Percentiles rank a stretch among this genome's conserved stretches.
Conservation (phyloP, 768 basidiomycete genomes). For the Russula sp. region DNA sequence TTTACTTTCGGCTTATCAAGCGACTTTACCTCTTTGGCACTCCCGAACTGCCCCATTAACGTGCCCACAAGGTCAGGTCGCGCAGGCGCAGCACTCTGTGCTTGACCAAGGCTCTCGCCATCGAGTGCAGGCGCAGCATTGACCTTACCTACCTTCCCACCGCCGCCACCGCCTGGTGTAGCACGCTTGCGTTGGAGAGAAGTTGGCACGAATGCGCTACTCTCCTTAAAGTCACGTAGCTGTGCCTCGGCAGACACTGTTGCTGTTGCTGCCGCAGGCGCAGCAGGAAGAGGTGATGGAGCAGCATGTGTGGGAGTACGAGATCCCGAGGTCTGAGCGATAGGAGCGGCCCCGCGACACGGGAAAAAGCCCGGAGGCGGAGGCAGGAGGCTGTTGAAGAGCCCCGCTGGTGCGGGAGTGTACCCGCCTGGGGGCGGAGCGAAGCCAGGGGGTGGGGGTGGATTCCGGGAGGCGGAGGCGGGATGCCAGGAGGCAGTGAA, state of each 20-base stretch:
- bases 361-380: conserved; percentile 53
- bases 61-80: conserved; percentile 64
- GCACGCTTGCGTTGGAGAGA: conserved; percentile 67
- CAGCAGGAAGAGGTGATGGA: conserved; percentile 32
- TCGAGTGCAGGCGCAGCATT: conserved; percentile 30
- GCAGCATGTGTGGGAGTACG: conserved; percentile 23
- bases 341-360: conserved; percentile 34
- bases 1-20: conserved; percentile 34
- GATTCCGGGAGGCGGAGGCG: conserved; percentile 19
- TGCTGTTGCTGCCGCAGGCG: conserved; percentile 45
- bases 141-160: conserved; percentile 24
- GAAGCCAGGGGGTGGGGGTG: conserved; percentile 28
- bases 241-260: conserved; percentile 84
- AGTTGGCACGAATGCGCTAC: conserved; percentile 85
- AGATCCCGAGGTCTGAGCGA: conserved; percentile 12
- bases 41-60: conserved; percentile 55
- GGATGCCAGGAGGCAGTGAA: conserved; percentile 25
- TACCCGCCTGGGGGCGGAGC: conserved; percentile 26
- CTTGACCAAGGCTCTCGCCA: conserved; percentile 30
- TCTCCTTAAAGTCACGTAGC: conserved; percentile 90
- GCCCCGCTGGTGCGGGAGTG: conserved; percentile 31
- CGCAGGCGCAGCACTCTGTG: conserved; percentile 31
- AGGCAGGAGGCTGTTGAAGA: conserved; percentile 21
- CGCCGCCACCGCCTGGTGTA: conserved; percentile 21
- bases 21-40: conserved; percentile 20